Percentiles rank a stretch among this genome's conserved stretches.
phyloP scores from a whole-genome alignment of 2,329 filamentous ascomycete species.

The Blastomyces parvus region DNA sequence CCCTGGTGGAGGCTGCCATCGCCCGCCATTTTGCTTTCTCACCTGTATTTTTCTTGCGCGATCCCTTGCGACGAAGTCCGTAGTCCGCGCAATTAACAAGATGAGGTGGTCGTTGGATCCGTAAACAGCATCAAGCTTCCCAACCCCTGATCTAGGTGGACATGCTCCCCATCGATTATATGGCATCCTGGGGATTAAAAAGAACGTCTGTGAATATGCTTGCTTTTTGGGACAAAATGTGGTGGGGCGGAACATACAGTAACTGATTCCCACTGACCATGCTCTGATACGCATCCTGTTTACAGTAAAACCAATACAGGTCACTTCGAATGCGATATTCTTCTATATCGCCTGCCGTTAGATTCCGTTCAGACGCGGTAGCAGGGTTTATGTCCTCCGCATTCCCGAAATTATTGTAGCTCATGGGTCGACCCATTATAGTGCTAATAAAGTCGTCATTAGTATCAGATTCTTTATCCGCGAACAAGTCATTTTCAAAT shows the following conservation, averaged over 20 bases:
- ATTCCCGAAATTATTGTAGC: slow-evolving; percentile 50
- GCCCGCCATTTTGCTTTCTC: slow-evolving; percentile 49
- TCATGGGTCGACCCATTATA: slow-evolving; percentile 48
- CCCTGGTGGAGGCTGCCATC: slow-evolving; percentile 46
- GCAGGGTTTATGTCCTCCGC: slow-evolving; percentile 29
- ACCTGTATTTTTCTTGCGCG: slow-evolving; percentile 65
- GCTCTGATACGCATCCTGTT: slow-evolving; percentile 88
- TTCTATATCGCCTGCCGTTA: slow-evolving; percentile 55
- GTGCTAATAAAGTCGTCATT: slow-evolving; percentile 50
- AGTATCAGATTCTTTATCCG: slow-evolving; percentile 39
- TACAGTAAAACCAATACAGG: slow-evolving; percentile 90
- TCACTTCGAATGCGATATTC: slow-evolving; percentile 74
- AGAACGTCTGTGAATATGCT: slow-evolving; percentile 20
- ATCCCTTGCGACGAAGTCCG: slow-evolving; percentile 69
- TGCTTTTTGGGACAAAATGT: neutral
- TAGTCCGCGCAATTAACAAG: slow-evolving; percentile 67
- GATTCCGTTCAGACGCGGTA: slow-evolving; percentile 25
- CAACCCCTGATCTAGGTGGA: slow-evolving; percentile 71
- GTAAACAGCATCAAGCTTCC: slow-evolving; percentile 67
- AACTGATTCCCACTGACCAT: slow-evolving; percentile 75
- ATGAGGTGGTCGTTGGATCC: slow-evolving; percentile 84
- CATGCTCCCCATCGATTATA: slow-evolving; percentile 77
- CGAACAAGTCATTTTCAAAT: slow-evolving; percentile 35
- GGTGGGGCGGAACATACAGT: slow-evolving; percentile 53
- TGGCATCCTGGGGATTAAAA: slow-evolving; percentile 52